Evolutionary conservation across 306 rosid genomes (phyloP).

Genomic region (Sphenostylis stenocarpa): DNA sequence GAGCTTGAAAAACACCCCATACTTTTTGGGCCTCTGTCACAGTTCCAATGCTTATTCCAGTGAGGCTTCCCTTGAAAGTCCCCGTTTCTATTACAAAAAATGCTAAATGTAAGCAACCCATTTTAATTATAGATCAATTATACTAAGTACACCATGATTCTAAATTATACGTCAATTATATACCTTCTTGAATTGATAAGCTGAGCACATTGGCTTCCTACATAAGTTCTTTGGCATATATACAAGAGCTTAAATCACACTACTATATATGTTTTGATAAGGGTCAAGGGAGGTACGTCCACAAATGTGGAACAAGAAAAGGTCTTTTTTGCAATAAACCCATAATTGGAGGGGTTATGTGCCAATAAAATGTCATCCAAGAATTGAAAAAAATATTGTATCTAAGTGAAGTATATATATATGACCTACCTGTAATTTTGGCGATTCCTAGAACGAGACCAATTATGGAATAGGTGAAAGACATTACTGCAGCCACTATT

Average conservation of each 20-base stretch:
- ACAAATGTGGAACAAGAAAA: slow-evolving; percentile 8
- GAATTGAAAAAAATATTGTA: neutral
- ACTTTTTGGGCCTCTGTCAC: slow-evolving; percentile 46
- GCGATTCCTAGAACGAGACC: slow-evolving; percentile 55
- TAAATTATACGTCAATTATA: neutral
- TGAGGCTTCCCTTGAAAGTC: slow-evolving; percentile 46
- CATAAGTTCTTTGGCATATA: neutral
- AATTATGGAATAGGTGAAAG: slow-evolving; percentile 53
- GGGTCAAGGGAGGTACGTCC: neutral
- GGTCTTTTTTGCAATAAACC: slow-evolving; percentile 1
- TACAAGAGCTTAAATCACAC: neutral
- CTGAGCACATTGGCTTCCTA: neutral
- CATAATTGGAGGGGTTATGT: neutral
- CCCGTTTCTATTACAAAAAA: slow-evolving; percentile 45
- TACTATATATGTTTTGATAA: neutral
- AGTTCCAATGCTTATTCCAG: slow-evolving; percentile 47
- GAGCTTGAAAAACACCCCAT: slow-evolving; percentile 62
- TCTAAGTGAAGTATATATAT: neutral
- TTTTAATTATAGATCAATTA: neutral
- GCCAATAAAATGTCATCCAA: slow-evolving; percentile 15
- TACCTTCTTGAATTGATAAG: slow-evolving; percentile 18
- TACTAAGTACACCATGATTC: neutral
- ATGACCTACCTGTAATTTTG: slow-evolving; percentile 67
- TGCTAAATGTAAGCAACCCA: slow-evolving; percentile 15
- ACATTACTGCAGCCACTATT: slow-evolving; percentile 56